phyloP scores from a whole-genome alignment of 1,284 basidiomycete genomes.

The Agaricales sp. region DNA sequence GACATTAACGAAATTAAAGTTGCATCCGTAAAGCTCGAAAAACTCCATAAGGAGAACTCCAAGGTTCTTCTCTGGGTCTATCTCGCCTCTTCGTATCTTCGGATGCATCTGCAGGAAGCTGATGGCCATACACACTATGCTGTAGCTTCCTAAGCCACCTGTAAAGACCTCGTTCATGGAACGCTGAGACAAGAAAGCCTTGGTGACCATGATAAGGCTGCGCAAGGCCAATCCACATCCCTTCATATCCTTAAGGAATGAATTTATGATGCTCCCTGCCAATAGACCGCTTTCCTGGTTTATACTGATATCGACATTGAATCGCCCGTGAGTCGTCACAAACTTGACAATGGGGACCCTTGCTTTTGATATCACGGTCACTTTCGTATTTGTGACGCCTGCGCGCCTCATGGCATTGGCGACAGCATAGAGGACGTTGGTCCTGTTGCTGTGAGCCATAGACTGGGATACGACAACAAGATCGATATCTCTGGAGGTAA shows the following conservation, averaged over 20 bases:
- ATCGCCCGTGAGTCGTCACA: slow-evolving; percentile 63
- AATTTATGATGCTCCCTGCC: slow-evolving; percentile 75
- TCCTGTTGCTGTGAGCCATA: slow-evolving; percentile 54
- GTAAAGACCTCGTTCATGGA: slow-evolving; percentile 97
- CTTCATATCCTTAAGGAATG: slow-evolving; percentile 67
- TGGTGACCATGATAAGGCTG: slow-evolving; percentile 78
- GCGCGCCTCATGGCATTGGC: slow-evolving; percentile 56
- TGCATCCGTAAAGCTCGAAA: slow-evolving; percentile 89
- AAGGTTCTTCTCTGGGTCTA: slow-evolving; percentile 80
- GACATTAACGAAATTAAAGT: slow-evolving; percentile 88
- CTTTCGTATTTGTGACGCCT: slow-evolving; percentile 48
- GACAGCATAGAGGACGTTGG: slow-evolving; percentile 48
- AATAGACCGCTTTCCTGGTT: slow-evolving; percentile 83
- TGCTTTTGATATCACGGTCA: slow-evolving; percentile 83
- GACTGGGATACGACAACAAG: slow-evolving; percentile 58
- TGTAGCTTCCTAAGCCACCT: slow-evolving; percentile 91
- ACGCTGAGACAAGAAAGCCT: slow-evolving; percentile 83
- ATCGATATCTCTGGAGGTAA: slow-evolving; percentile 56
- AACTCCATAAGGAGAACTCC: slow-evolving; percentile 93
- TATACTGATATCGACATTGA: slow-evolving; percentile 85
- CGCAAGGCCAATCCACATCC: slow-evolving; percentile 56
- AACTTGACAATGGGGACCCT: slow-evolving; percentile 95
- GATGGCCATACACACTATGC: slow-evolving; percentile 87
- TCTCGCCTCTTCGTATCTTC: slow-evolving; percentile 82
- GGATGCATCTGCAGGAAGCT: slow-evolving; percentile 97